phyloP scores from a whole-genome alignment of 164 flowering plant genomes.

The Nymphaea thermarum region DNA sequence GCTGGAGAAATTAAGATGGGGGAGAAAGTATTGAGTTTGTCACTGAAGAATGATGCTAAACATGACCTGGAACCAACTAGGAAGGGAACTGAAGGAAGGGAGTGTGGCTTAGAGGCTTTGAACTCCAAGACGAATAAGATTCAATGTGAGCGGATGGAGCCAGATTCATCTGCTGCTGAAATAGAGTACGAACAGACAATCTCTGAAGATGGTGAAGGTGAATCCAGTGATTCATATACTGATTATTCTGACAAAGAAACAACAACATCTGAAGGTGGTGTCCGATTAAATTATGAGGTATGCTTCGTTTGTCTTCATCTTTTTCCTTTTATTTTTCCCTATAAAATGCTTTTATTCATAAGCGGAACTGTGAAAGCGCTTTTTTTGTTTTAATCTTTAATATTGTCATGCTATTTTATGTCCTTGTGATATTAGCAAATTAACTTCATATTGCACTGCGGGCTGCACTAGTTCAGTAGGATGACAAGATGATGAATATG shows the following conservation, averaged over 20 bases:
- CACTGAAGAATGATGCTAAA: not conserved
- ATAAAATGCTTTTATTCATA: not conserved
- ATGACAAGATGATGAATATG: too few species aligned
- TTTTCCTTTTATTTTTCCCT: not conserved
- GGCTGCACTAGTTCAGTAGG: too few species aligned
- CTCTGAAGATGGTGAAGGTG: constrained; percentile 26
- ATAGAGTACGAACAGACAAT: not conserved
- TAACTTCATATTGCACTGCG: too few species aligned
- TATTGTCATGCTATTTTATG: not conserved
- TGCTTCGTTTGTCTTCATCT: not conserved
- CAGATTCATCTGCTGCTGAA: not conserved
- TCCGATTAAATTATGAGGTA: constrained; percentile 30
- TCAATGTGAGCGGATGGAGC: not conserved
- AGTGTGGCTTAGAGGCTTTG: not conserved
- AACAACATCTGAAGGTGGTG: constrained; percentile 29
- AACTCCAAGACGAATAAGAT: not conserved
- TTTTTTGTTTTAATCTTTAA: not conserved
- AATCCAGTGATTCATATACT: constrained; percentile 36
- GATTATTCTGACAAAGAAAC: constrained; percentile 43
- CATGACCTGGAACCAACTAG: not conserved
- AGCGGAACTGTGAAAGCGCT: not conserved
- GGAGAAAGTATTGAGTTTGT: not conserved
- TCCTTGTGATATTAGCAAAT: too few species aligned
- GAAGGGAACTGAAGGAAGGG: not conserved
- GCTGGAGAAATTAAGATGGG: not conserved